phyloP scores from a whole-genome alignment of 2,329 filamentous ascomycete species.

The Scedosporium aurantiacum region DNA sequence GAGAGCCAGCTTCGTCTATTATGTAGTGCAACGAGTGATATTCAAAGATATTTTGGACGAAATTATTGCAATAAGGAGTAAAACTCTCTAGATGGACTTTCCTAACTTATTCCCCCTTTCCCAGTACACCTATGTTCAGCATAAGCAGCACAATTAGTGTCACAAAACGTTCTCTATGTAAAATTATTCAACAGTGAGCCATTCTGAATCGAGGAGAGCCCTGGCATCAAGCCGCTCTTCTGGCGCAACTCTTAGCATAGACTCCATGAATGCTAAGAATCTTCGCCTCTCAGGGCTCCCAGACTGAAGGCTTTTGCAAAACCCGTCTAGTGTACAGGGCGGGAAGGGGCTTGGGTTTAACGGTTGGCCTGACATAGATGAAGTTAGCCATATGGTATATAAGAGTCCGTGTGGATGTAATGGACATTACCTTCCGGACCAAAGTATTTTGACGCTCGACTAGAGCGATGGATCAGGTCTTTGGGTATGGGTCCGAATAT shows the following conservation, averaged over 20 bases:
- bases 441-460: not conserved
- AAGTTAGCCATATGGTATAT: not conserved
- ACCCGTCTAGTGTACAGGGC: not conserved
- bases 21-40: too few relatives aligned
- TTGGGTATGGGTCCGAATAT: slow-evolving; percentile 13
- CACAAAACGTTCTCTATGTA: not conserved
- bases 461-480: slow-evolving; percentile 8
- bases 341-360: not conserved
- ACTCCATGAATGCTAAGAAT: not conserved
- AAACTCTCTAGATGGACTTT: too few relatives aligned
- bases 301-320: not conserved
- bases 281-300: not conserved
- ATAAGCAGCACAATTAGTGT: not conserved
- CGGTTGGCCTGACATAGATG: not conserved
- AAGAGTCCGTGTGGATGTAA: not conserved
- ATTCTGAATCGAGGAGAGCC: not conserved
- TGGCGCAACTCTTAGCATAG: not conserved
- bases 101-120: too few relatives aligned
- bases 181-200: not conserved
- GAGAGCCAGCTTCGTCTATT: too few relatives aligned
- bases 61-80: too few relatives aligned
- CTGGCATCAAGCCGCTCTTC: not conserved
- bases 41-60: too few relatives aligned
- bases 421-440: not conserved
- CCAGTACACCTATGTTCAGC: too few relatives aligned